Base-by-base conservation (phyloP, 106 monocot genomes). In the Xerophyta viscosa region DNA sequence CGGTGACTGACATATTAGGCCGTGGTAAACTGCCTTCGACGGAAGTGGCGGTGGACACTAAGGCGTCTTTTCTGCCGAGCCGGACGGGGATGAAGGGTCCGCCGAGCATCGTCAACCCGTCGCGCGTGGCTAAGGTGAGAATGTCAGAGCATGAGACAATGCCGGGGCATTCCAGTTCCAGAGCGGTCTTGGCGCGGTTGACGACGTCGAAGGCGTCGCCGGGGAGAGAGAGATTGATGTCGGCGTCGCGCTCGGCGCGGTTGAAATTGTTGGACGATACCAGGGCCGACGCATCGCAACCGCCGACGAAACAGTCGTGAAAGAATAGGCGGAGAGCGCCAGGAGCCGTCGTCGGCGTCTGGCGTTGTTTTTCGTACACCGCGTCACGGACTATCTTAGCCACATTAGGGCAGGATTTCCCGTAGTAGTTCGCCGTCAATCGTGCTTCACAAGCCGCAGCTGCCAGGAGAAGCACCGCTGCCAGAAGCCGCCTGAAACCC, bases 291-390 rank as follows among this genome's bases (percentile, higher is more conserved):
- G 72, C 79, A 59, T 86, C 86, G 62, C 86, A 86, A 18, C 85
- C 86, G 28, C 60, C 57, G 50, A 64, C 69, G 72, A 86, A 86
- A 62, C 86, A 86, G 65, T 86, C 86, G 62, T 86, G 86, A 73
- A 86, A 86, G 77, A 86, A 86, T 72, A 82, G 65, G 37, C 77
- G 82, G 37, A 77, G 68, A 14, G 77, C 37, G 39, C 69, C 72
- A 28, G 82, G 68, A 31, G 65, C 77, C 22, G 83, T 83, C 54
- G 77, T 75, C 18, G 75, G 71, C 54, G 24, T 65, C 26, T 60
- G 18, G 57, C 58, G 56, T 70, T 81, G 81, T 27, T 81, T 81
- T 10, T 51, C 31, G 44, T 50, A 54, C 24, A 71, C 37, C 19
- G 28, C 59, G 1, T 63, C 46, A 5, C 47, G 30, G 8, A 75